Evolutionary conservation across 208 protist genomes (phyloP), one percentile per base, ranked within the genome.

Genomic region (Blechomonas ayalai): DNA sequence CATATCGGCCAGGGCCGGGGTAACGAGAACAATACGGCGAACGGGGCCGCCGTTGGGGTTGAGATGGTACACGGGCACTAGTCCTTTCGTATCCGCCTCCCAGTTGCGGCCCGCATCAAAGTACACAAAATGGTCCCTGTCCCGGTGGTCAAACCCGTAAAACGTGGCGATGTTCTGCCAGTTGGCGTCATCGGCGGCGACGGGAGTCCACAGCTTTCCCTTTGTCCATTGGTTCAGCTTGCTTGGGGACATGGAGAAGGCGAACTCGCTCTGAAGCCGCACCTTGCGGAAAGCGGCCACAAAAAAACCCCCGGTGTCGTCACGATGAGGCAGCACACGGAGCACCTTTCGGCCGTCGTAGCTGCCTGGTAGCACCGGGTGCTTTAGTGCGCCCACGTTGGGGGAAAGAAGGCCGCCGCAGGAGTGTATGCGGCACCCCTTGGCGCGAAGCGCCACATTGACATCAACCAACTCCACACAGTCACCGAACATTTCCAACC

Each of bases 251-350:
- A 64, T 56, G 8, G 38, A 35, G 8, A 73, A 70, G 16, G 58
- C 42, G 10, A 55, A 73, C 49, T 40, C 69, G 51, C 55, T 53
- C 23, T 63, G 36, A 33, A 73, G 58, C 44, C 60, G 64, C 50
- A 68, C 59, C 49, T 92, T 95, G 28, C 82, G 79, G 37, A 95
- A 80, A 8, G 80, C 80, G 5, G 87, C 87, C 31, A 95, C 68
- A 52, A 95, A 95, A 52, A 95, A 95, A 33, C 88, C 88, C 16
- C 88, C 88, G 1, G 83, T 91, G 59, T 95, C 67, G 54, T 95
- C 81, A 20, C 65, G 66, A 53, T 95, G 88, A 12, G 88, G 88
- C 39, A 91, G 54, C 25, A 92, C 68, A 26, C 88, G 80, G 31
- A 92, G 63, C 25, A 95, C 79, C 34, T 88, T 89, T 8, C 34